Evolutionary conservation across 805 yeast genomes (phyloP).

Genomic region (Candida stauntonica): DNA sequence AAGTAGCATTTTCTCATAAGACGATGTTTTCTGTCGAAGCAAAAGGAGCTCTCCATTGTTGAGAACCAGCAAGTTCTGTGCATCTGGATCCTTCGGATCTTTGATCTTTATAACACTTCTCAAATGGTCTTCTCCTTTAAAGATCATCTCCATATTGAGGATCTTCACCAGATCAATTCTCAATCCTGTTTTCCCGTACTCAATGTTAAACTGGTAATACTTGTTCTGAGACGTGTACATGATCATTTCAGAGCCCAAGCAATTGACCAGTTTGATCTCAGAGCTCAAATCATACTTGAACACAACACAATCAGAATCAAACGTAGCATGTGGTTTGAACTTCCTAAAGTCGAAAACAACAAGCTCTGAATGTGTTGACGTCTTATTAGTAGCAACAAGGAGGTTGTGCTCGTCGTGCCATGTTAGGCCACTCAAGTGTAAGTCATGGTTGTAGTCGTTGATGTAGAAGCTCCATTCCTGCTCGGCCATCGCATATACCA

Average conservation of each 20-base stretch:
- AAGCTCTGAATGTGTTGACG: slow-evolving; percentile 19
- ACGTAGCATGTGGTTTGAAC: slow-evolving; percentile 13
- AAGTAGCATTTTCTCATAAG: slow-evolving; percentile 16
- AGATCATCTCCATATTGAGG: slow-evolving; percentile 15
- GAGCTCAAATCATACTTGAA: slow-evolving; percentile 28
- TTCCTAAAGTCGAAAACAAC: slow-evolving; percentile 25
- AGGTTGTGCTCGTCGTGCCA: slow-evolving; percentile 21
- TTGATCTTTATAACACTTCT: slow-evolving; percentile 16
- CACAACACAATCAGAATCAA: slow-evolving; percentile 24
- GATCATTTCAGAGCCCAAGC: slow-evolving; percentile 21
- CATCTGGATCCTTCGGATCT: slow-evolving; percentile 1
- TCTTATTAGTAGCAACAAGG: slow-evolving; percentile 20
- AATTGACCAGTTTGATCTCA: slow-evolving; percentile 18
- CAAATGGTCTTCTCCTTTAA: slow-evolving; percentile 6
- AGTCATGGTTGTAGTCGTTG: slow-evolving; percentile 24
- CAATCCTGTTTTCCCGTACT: slow-evolving; percentile 11
- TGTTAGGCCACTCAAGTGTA: slow-evolving; percentile 16
- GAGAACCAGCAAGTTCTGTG: slow-evolving; percentile 23
- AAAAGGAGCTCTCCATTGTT: slow-evolving; percentile 25
- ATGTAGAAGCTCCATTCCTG: slow-evolving; percentile 27
- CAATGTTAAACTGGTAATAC: slow-evolving; percentile 24
- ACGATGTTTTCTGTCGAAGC: slow-evolving; percentile 11
- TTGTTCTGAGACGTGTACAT: slow-evolving; percentile 17
- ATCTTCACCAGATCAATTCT: slow-evolving; percentile 22
- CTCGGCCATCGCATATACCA: slow-evolving; percentile 21